Percentiles rank a stretch among this genome's conserved stretches.
Evolutionary conservation across 208 protist species (phyloP).

Genomic region (Leishmania aethiopica): DNA sequence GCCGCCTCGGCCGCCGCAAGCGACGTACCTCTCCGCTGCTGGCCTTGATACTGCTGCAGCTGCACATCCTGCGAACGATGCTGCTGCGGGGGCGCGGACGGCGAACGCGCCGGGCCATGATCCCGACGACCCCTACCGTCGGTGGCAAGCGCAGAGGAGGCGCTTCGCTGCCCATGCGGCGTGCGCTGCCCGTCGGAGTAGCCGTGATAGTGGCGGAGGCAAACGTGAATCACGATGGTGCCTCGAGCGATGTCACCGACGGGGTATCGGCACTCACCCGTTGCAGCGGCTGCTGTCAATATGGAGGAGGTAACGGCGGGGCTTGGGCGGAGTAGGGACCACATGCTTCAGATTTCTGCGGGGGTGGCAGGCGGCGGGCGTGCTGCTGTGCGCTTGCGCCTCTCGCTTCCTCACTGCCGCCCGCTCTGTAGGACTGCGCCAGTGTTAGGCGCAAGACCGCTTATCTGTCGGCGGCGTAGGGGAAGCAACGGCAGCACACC

Average conservation of each 20-base stretch:
- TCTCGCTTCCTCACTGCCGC: not conserved
- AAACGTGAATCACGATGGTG: not conserved
- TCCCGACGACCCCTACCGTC: not conserved
- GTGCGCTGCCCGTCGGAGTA: not conserved
- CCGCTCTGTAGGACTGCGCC: not conserved
- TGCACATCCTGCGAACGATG: not conserved
- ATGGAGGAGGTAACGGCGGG: not conserved
- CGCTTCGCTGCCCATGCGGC: not conserved
- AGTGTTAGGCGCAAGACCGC: not conserved
- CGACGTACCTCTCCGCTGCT: constrained; percentile 1
- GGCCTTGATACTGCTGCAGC: not conserved
- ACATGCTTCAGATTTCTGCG: constrained; percentile 1
- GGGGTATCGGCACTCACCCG: not conserved
- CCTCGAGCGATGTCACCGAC: not conserved
- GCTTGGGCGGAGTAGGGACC: not conserved
- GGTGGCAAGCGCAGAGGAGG: constrained; percentile 1
- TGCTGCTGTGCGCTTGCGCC: not conserved
- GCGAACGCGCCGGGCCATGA: not conserved
- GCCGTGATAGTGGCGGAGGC: not conserved
- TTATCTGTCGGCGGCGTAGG: not conserved
- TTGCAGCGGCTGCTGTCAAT: not conserved
- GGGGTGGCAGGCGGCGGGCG: not conserved
- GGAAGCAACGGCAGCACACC: not conserved
- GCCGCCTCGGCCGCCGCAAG: not conserved
- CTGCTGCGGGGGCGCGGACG: not conserved